Evolutionary conservation across 306 rosid species (phyloP), one percentile per base, ranked within the genome.

Genomic region (Casuarina equisetifolia): DNA sequence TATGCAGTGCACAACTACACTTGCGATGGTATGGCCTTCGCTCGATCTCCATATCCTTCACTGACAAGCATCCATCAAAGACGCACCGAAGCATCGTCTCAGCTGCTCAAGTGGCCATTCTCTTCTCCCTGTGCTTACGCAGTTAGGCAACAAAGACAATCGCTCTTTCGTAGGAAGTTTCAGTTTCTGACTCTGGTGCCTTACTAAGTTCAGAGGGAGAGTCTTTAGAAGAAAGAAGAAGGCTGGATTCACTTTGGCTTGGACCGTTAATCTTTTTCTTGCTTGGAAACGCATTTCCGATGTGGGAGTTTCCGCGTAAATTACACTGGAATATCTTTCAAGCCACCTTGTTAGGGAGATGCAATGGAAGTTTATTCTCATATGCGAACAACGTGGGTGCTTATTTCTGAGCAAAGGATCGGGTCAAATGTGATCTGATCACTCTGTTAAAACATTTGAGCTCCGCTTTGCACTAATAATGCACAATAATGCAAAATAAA

Each of bases 11-110:
- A 64, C 98, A 93, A 11, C 90, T 83, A 75, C 98, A 93, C 44
- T 93, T 90, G 49, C 92, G 91, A 67, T 93, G 95, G 84, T 88
- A 91, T 35, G 98, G 98, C 76, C 97, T 87, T 55, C 95, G 8
- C 61, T 87, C 89, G 50, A 84, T 78, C 57, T 81, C 90, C n/a
- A 32, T 85, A 69, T 89, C 93, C 44, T 76, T 75, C 81, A 83
- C 39, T 54, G 92, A 85, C 38, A 89, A 69, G 59, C 91, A 82
- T 83, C 86, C 94, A 84, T 85, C 85, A 80, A 81, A 88, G 35
- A 89, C 90, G 75, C 84, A 71, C 77, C 67, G 61, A 73, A 82
- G 62, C 78, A 85, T 64, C 83, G 79, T 78, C 42, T 86, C 58
- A 13, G 58, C 58, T 15, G 58, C 58, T 53, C 58, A 5, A 53